These are phyloP conservation scores for Aspergillus pseudoterreus DNA, from an alignment of 2,329 filamentous ascomycete species.

Conservation along the genomic window DNA sequence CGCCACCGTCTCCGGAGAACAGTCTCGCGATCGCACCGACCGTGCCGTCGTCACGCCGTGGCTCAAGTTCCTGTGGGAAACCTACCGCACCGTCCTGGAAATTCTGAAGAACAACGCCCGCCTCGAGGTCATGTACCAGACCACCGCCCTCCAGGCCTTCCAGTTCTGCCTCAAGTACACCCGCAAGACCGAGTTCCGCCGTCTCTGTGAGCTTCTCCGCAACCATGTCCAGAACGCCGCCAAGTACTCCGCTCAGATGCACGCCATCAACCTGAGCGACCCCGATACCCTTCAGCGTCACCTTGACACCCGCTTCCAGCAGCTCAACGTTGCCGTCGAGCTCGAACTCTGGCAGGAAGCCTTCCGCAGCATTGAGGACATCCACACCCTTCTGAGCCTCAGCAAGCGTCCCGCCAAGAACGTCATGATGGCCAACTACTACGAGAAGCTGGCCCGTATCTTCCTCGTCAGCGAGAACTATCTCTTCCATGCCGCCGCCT, in stretches of 20 bases:
- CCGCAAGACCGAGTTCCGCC: slow-evolving; percentile 97
- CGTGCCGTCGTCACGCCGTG: slow-evolving; percentile 97
- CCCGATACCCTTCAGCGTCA: slow-evolving; percentile 96
- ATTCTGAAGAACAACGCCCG: slow-evolving; percentile 99
- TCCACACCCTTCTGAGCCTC: slow-evolving; percentile 92
- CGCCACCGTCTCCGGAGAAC: slow-evolving; percentile 95
- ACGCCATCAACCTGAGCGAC: slow-evolving; percentile 97
- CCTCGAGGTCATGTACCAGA: slow-evolving; percentile 96
- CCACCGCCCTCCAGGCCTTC: slow-evolving; percentile 95
- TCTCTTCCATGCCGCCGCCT: slow-evolving; percentile 96
- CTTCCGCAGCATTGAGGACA: slow-evolving; percentile 98
- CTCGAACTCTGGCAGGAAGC: slow-evolving; percentile 98
- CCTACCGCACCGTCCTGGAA: slow-evolving; percentile 95
- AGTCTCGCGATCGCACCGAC: slow-evolving; percentile 95
- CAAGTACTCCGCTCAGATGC: slow-evolving; percentile 99
- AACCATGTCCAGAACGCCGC: slow-evolving; percentile 99
- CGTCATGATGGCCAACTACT: slow-evolving; percentile 99
- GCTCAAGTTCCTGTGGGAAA: slow-evolving; percentile 99
- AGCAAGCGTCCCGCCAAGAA: slow-evolving; percentile 99
- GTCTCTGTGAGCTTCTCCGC: slow-evolving; percentile 93
- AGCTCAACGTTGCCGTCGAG: slow-evolving; percentile 96
- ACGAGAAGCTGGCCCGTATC: slow-evolving; percentile 97
- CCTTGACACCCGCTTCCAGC: slow-evolving; percentile 95
- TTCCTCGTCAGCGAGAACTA: slow-evolving; percentile 99
- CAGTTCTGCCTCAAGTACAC: slow-evolving; percentile 98